Conservation (phyloP, 495 filamentous ascomycete species). For the Neurospora discreta region DNA sequence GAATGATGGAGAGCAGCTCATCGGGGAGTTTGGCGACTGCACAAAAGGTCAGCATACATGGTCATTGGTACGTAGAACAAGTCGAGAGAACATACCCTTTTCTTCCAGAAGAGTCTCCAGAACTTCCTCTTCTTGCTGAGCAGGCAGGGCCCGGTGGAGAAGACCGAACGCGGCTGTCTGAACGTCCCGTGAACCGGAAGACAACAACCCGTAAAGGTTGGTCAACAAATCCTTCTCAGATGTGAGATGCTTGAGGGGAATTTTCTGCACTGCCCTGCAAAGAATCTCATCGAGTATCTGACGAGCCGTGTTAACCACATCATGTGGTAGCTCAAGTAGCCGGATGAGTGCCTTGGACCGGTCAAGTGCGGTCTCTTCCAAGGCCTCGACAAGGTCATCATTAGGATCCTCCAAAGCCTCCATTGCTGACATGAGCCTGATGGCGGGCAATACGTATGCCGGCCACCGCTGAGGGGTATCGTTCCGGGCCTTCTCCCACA, state of each 20-base stretch:
- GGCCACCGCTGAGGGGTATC: slow-evolving; percentile 29
- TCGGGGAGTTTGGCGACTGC: slow-evolving; percentile 51
- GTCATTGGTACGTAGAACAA: not conserved
- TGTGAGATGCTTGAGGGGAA: slow-evolving; percentile 41
- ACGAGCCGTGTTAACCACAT: slow-evolving; percentile 9
- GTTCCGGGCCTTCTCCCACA: slow-evolving; percentile 38
- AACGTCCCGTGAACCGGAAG: slow-evolving; percentile 59
- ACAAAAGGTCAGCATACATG: not conserved
- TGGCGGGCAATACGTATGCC: slow-evolving; percentile 53
- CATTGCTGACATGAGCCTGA: slow-evolving; percentile 58
- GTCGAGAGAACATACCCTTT: slow-evolving; percentile 25
- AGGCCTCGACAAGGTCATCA: slow-evolving; percentile 73
- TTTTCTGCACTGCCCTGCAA: slow-evolving; percentile 46
- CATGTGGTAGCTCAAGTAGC: slow-evolving; percentile 42
- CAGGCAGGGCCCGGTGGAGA: slow-evolving; percentile 66
- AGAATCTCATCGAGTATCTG: slow-evolving; percentile 58
- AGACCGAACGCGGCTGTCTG: slow-evolving; percentile 74
- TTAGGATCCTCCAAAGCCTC: slow-evolving; percentile 55
- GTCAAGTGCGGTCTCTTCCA: slow-evolving; percentile 38
- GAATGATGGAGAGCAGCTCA: slow-evolving; percentile 58
- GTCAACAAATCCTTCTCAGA: slow-evolving; percentile 4
- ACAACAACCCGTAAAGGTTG: slow-evolving; percentile 59
- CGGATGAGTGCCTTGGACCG: slow-evolving; percentile 48
- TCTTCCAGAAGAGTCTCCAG: slow-evolving; percentile 72
- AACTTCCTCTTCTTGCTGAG: slow-evolving; percentile 68